phyloP scores from a whole-genome alignment of 2,329 filamentous ascomycete species.

The Botrytis aclada region DNA sequence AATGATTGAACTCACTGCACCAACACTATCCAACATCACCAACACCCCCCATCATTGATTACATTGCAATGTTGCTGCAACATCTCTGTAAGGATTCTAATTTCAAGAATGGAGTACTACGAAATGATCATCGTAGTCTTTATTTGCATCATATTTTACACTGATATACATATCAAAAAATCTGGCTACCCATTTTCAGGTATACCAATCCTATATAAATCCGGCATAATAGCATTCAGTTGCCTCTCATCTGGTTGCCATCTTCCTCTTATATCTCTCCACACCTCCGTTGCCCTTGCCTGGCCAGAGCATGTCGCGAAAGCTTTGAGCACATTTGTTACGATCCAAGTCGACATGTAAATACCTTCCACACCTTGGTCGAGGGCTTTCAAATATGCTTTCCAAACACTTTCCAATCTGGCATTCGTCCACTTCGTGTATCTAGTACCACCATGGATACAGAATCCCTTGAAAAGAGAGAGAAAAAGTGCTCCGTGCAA shows the following conservation, averaged over 20 bases:
- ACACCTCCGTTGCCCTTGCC: conserved; percentile 31
- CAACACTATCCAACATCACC: neutral
- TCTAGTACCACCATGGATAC: conserved; percentile 62
- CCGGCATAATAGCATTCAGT: conserved; percentile 32
- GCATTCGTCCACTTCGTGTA: conserved; percentile 69
- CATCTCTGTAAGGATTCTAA: neutral
- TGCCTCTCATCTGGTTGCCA: conserved; percentile 37
- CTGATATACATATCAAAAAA: neutral
- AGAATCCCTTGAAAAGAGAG: conserved; percentile 79
- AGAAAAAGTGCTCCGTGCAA: conserved; percentile 76
- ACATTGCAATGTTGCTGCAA: neutral
- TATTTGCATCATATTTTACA: conserved; percentile 7
- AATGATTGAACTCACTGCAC: neutral
- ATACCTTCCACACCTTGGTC: conserved; percentile 47
- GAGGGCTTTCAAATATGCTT: conserved; percentile 57
- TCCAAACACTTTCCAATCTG: conserved; percentile 66
- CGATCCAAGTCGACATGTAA: conserved; percentile 58
- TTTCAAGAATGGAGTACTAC: neutral
- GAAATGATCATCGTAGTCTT: neutral
- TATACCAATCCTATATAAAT: conserved; percentile 22
- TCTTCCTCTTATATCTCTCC: conserved; percentile 35
- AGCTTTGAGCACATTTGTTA: conserved; percentile 59
- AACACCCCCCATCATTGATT: neutral
- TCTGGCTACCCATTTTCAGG: conserved; percentile 1
- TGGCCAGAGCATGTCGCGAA: conserved; percentile 50